Conservation (phyloP, 164 flowering plant genomes). For the Umbilicus rupestris region DNA sequence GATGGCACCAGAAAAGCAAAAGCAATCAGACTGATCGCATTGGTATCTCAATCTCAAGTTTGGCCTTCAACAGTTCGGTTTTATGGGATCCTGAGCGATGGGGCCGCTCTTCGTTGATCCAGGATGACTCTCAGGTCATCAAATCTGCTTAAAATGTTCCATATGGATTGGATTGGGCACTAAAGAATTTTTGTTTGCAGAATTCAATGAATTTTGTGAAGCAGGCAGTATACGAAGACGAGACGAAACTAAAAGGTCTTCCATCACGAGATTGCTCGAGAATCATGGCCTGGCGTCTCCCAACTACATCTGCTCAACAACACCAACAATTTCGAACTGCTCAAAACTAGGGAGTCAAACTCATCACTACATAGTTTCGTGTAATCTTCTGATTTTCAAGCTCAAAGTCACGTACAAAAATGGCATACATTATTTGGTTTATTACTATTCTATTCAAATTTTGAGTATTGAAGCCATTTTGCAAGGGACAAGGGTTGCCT, state of each 20-base stretch:
- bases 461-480: neutral
- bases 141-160: neutral
- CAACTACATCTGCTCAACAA: slow-evolving; percentile 10
- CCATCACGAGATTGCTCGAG: slow-evolving; percentile 62
- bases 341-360: neutral
- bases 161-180: no score
- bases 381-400: no score
- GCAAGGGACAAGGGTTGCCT: neutral
- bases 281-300: slow-evolving; percentile 65
- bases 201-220: slow-evolving; percentile 56
- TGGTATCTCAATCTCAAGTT: slow-evolving; percentile 46
- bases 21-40: slow-evolving; percentile 19
- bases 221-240: slow-evolving; percentile 70
- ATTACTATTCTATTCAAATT: neutral
- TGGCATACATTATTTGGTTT: no score
- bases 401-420: no score
- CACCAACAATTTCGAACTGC: neutral
- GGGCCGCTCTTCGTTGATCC: slow-evolving; percentile 71
- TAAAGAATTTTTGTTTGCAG: slow-evolving; percentile 22
- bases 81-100: slow-evolving; percentile 99
- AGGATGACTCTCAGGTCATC: slow-evolving; percentile 59
- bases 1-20: slow-evolving; percentile 63
- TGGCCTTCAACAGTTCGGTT: slow-evolving; percentile 82
- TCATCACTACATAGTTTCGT: no score
- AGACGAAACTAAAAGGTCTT: slow-evolving; percentile 56